phyloP scores from a whole-genome alignment of 75 land plant genomes.

The Sequoia sempervirens region DNA sequence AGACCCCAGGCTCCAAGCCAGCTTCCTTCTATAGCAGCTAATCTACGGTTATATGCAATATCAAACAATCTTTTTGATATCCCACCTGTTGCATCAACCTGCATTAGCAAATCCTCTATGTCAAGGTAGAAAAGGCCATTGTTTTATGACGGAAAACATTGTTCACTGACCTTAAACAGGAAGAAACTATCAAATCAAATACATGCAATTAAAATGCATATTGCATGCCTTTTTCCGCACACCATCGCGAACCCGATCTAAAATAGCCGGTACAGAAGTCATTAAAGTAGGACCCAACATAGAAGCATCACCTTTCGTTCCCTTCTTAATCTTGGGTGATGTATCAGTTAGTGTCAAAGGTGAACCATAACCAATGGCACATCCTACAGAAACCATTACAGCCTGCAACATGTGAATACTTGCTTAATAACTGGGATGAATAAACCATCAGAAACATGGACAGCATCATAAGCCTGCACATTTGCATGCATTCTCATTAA shows the following conservation, averaged over 20 bases:
- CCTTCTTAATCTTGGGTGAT: constrained; percentile 78
- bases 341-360: constrained; percentile 95
- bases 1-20: constrained; percentile 89
- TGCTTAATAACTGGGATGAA: neutral
- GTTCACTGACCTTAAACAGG: neutral
- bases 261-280: constrained; percentile 90
- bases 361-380: constrained; percentile 87
- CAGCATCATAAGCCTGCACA: neutral
- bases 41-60: constrained; percentile 64
- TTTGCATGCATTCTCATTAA: constrained; percentile 1
- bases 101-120: constrained; percentile 8
- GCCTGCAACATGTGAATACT: constrained; percentile 32
- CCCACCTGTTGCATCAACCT: constrained; percentile 87
- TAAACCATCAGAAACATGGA: neutral
- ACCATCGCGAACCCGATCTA: constrained; percentile 93
- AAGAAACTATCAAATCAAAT: neutral
- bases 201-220: no score
- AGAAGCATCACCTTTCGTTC: constrained; percentile 84
- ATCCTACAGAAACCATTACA: constrained; percentile 63
- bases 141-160: neutral
- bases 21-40: constrained; percentile 74
- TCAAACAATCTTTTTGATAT: constrained; percentile 65
- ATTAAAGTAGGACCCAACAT: constrained; percentile 61
- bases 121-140: neutral
- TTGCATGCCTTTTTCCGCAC: constrained; percentile 66